Base-by-base conservation (phyloP, 495 filamentous ascomycete genomes). In the Astrocystis sublimbata region DNA sequence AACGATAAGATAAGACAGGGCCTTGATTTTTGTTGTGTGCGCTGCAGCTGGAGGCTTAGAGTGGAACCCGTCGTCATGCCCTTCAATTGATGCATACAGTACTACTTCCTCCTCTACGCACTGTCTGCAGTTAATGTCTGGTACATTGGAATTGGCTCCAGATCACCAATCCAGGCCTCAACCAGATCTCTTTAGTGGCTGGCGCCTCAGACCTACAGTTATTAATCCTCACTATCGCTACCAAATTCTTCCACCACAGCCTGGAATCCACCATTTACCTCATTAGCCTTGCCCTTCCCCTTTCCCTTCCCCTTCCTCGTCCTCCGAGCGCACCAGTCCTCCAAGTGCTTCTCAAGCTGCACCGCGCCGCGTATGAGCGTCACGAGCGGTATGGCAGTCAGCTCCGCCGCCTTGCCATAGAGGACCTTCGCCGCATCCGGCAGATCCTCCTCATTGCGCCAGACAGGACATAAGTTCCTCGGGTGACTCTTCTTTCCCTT, bases 391-490 rank as follows among this genome's bases (percentile, higher is more conserved):
- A 75, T 73, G 33, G 63, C 68, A 28, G 71, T 56, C 50, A 71
- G 40, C 53, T 77, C 74, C 57, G 87, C 86, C 13, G 81, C 84
- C 35, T 79, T 70, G 54, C 81, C 73, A 62, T 85, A 86, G 52
- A 92, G 86, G 0, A 61, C 62, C 46, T 71, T 81, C 6, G 85
- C 87, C 0, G 71, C 64, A 12, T 81, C 76, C 4, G 82, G 75
- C 41, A 92, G 73, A 33, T 89, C 83, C 10, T 83, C 79, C 62
- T 78, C 76, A 23, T 66, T 78, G 42, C 83, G 76, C 74, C 86
- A 90, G 9, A 81, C 76, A 62, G 75, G 78, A 62, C 89, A 90
- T 36, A 75, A 72, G 19, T 79, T 78, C 45, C 86, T 86, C 6
- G 84, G 81, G 36, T 81, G 75, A 12, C 65, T 68, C 17, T 74